A percentile compares a stretch with the other conserved stretches of the same genome.
phyloP scores from a whole-genome alignment of 176 grass and related monocot genomes.

The Lolium multiflorum region DNA sequence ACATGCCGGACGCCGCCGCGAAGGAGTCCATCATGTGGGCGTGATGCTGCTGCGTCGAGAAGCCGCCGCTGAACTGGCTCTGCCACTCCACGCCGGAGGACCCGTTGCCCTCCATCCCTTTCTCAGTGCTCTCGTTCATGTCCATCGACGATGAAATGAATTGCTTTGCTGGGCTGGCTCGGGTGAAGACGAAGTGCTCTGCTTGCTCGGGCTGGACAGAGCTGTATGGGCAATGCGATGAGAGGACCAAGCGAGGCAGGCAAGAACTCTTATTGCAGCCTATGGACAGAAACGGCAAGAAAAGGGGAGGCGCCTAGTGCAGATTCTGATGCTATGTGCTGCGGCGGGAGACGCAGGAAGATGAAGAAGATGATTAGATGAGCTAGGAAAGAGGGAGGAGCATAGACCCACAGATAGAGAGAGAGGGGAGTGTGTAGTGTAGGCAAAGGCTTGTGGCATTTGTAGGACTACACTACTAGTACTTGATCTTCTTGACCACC shows the following conservation, averaged over 20 bases:
- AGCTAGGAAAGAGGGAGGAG: slow-evolving; percentile 39
- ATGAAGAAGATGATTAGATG: slow-evolving; percentile 38
- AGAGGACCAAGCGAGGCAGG: slow-evolving; percentile 31
- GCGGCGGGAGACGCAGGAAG: slow-evolving; percentile 43
- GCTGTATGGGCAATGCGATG: slow-evolving; percentile 44
- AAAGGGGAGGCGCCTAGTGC: slow-evolving; percentile 48
- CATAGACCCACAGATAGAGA: slow-evolving; percentile 30
- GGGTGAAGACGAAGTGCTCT: slow-evolving; percentile 19
- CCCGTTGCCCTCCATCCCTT: slow-evolving; percentile 59
- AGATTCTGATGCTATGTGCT: slow-evolving; percentile 53
- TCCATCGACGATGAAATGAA: slow-evolving; percentile 39
- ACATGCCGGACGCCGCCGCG: slow-evolving; percentile 47
- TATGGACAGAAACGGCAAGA: slow-evolving; percentile 51
- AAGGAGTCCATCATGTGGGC: slow-evolving; percentile 63
- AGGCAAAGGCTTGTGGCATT: slow-evolving; percentile 53
- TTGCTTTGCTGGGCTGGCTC: slow-evolving; percentile 3
- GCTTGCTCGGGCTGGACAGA: slow-evolving; percentile 40
- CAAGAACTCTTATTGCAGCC: slow-evolving; percentile 44
- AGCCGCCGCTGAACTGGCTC: slow-evolving; percentile 55
- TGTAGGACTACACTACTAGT: slow-evolving; percentile 41
- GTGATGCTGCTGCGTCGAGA: slow-evolving; percentile 40
- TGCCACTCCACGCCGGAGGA: slow-evolving; percentile 60
- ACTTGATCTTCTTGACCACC: slow-evolving; percentile 47
- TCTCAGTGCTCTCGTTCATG: slow-evolving; percentile 61
- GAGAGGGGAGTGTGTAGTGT: slow-evolving; percentile 9